Percentiles rank a stretch among this genome's conserved stretches.
These are phyloP conservation scores for Lecanicillium sp. DNA, from an alignment of 2,329 filamentous ascomycete species.

Conservation along the genomic window DNA sequence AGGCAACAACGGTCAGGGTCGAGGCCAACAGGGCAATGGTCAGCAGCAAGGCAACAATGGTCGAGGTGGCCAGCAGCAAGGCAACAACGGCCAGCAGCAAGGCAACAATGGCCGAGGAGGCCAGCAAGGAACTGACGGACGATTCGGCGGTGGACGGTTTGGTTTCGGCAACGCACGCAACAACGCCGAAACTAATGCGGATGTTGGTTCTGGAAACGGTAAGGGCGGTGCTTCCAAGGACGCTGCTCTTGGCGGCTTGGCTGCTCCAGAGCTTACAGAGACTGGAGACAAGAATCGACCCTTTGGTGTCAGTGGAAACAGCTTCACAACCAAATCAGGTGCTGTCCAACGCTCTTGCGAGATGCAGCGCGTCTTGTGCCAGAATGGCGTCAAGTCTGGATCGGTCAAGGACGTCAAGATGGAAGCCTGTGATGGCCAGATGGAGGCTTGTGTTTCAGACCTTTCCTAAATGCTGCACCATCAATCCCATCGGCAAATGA, in stretches of 20 bases:
- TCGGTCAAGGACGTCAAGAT: slow-evolving; percentile 29
- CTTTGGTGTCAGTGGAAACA: slow-evolving; percentile 48
- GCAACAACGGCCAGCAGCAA: slow-evolving; percentile 11
- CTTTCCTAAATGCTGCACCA: slow-evolving; percentile 15
- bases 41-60: slow-evolving; percentile 3
- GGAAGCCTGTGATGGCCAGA: slow-evolving; percentile 47
- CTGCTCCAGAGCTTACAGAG: slow-evolving; percentile 40
- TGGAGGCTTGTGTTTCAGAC: slow-evolving; percentile 32
- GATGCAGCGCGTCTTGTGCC: slow-evolving; percentile 54
- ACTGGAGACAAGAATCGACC: slow-evolving; percentile 40
- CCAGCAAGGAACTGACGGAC: slow-evolving; percentile 9
- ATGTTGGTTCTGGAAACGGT: slow-evolving; percentile 5
- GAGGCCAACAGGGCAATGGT: slow-evolving; percentile 4
- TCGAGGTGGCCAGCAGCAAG: no score
- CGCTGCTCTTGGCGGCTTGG: slow-evolving; percentile 39
- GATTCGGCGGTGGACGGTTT: slow-evolving; percentile 3
- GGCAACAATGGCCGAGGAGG: slow-evolving; percentile 4
- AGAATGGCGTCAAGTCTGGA: slow-evolving; percentile 46
- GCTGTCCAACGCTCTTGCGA: slow-evolving; percentile 54
- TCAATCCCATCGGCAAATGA: no score
- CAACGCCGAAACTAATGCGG: slow-evolving; percentile 5
- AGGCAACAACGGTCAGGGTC: slow-evolving; percentile 7
- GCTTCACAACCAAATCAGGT: slow-evolving; percentile 45
- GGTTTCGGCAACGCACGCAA: slow-evolving; percentile 4
- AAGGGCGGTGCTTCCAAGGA: slow-evolving; percentile 19